These are phyloP conservation scores for Saccharomyces hybrid DNA, from an alignment of 1,139 yeast species.

Conservation along the genomic window DNA sequence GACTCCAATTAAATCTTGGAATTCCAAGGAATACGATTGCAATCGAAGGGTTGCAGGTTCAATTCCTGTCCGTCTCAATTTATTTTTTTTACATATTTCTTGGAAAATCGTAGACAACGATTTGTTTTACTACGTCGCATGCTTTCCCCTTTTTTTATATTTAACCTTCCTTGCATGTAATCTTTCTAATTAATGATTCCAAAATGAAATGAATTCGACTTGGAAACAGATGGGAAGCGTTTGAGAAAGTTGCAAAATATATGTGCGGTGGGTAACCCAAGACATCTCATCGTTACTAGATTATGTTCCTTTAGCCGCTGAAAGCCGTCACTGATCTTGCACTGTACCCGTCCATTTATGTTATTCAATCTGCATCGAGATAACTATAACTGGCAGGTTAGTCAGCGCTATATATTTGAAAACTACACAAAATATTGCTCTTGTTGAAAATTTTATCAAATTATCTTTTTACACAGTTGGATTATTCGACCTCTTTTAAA, in stretches of 20 bases:
- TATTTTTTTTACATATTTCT: conserved; percentile 18
- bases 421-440: background rate
- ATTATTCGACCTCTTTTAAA: background rate
- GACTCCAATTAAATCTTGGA: conserved; percentile 55
- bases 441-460: background rate
- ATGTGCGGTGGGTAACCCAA: background rate
- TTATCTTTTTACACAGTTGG: background rate
- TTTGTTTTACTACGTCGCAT: background rate
- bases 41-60: conserved; percentile 72
- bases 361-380: background rate
- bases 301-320: background rate
- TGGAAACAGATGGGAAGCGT: background rate
- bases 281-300: background rate
- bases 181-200: background rate
- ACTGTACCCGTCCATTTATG: background rate
- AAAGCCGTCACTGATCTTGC: background rate
- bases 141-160: background rate
- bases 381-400: background rate
- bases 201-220: background rate
- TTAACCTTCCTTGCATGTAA: background rate
- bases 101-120: background rate
- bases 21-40: conserved; percentile 31
- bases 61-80: conserved; percentile 66
- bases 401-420: background rate
- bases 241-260: background rate